Percentiles rank a stretch among this genome's conserved stretches.
These are phyloP conservation scores for Macadamia integrifolia DNA, from an alignment of 164 flowering plant genomes.

Conservation along the genomic window DNA sequence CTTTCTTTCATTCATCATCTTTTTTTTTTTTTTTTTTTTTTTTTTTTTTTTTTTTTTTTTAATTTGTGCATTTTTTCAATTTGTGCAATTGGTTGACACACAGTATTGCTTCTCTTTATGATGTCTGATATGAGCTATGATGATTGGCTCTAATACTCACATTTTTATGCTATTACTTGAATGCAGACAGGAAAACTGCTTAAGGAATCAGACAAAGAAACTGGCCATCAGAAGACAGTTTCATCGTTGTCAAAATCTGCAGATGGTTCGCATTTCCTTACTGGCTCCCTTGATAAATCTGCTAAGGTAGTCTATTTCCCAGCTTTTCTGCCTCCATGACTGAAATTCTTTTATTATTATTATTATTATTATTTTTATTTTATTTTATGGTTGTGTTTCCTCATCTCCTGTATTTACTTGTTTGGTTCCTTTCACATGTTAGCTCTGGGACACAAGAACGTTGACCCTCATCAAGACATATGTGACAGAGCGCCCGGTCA, in stretches of 20 bases:
- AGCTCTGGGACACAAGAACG: constrained; percentile 95
- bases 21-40: too few species aligned
- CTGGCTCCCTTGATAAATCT: constrained; percentile 88
- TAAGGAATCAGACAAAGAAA: constrained; percentile 69
- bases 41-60: too few species aligned
- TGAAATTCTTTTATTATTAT: too few species aligned
- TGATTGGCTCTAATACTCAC: not conserved
- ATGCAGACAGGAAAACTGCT: constrained; percentile 83
- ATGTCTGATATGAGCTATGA: not conserved
- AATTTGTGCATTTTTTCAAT: too few species aligned
- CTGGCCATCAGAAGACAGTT: constrained; percentile 72
- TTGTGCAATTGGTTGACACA: too few species aligned
- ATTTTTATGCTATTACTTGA: not conserved
- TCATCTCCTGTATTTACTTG: not conserved
- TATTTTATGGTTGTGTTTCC: not conserved
- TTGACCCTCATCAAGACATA: constrained; percentile 83
- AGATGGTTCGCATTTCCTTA: constrained; percentile 81
- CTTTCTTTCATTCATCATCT: too few species aligned
- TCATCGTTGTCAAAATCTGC: constrained; percentile 70
- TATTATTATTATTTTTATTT: not conserved
- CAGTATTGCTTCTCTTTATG: too few species aligned
- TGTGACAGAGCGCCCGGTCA: constrained; percentile 84
- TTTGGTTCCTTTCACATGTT: constrained; percentile 8
- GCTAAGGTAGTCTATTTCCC: constrained; percentile 49
- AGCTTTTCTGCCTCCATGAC: not conserved